Evolutionary conservation across 208 protist genomes (phyloP).

Genomic region (Plasmodiophora brassicae): DNA sequence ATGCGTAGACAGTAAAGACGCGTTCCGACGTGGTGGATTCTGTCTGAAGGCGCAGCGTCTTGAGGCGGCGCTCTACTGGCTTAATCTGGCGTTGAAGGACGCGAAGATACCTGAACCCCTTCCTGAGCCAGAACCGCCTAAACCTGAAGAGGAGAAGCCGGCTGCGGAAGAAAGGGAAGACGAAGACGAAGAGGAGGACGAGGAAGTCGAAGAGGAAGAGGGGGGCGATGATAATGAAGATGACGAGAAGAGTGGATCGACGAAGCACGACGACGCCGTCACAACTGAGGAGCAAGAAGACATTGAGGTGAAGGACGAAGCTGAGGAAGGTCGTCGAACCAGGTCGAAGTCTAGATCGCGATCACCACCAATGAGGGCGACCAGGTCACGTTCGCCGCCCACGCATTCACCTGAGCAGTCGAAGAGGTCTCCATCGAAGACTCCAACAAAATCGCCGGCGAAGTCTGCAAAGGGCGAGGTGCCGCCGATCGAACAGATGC

Average conservation of each 20-base stretch:
- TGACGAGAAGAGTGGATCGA: not conserved
- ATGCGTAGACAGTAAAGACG: no score
- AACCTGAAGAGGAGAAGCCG: not conserved
- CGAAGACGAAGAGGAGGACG: not conserved
- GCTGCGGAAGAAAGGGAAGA: not conserved
- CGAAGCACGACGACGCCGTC: no score
- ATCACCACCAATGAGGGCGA: not conserved
- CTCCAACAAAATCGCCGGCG: not conserved
- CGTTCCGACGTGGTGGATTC: constrained; percentile 1
- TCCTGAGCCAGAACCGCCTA: not conserved
- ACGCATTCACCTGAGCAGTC: not conserved
- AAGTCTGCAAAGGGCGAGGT: not conserved
- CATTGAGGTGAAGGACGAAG: not conserved
- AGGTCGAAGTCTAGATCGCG: constrained; percentile 16
- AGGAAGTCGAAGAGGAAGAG: not conserved
- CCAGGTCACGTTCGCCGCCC: not conserved
- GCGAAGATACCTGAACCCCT: not conserved
- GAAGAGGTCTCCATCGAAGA: not conserved
- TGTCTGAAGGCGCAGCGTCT: not conserved
- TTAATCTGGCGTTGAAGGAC: not conserved
- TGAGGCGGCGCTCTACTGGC: not conserved
- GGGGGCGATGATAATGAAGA: not conserved
- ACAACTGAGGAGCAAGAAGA: no score
- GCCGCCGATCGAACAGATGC: not conserved
- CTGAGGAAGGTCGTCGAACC: not conserved